phyloP scores from a whole-genome alignment of 2,329 filamentous ascomycete genomes.

The Alternaria burnsii region DNA sequence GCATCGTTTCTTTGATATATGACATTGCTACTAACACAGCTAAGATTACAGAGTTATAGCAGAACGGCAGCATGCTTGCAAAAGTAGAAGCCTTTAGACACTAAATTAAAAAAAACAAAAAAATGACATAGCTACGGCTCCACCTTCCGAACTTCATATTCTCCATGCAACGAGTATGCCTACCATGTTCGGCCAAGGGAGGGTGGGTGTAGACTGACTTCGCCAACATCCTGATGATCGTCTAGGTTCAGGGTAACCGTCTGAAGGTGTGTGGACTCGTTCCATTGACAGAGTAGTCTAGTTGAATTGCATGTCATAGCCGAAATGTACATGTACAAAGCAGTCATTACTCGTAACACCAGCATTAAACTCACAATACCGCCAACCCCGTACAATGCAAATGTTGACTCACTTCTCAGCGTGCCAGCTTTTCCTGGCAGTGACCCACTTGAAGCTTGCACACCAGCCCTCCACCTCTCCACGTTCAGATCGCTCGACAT shows the following conservation, averaged over 20 bases:
- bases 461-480: constrained; percentile 44
- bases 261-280: background rate
- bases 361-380: background rate
- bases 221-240: background rate
- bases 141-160: constrained; percentile 10
- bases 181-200: background rate
- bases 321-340: background rate
- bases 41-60: too few species aligned
- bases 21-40: too few species aligned
- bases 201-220: background rate
- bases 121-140: constrained; percentile 9
- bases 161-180: background rate
- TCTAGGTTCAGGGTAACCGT: background rate
- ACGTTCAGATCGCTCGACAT: constrained; percentile 32
- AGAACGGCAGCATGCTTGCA: too few species aligned
- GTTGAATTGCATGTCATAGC: background rate
- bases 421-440: constrained; percentile 43
- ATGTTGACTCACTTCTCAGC: constrained; percentile 7
- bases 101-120: too few species aligned
- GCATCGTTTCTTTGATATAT: background rate
- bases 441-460: constrained; percentile 49
- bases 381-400: background rate
- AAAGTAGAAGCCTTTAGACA: too few species aligned
- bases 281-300: background rate
- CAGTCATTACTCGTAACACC: background rate